A percentile compares a stretch with the other conserved stretches of the same genome.
Evolutionary conservation across 1,139 yeast genomes (phyloP).

Genomic region (Nakaseomyces nivariensis): DNA sequence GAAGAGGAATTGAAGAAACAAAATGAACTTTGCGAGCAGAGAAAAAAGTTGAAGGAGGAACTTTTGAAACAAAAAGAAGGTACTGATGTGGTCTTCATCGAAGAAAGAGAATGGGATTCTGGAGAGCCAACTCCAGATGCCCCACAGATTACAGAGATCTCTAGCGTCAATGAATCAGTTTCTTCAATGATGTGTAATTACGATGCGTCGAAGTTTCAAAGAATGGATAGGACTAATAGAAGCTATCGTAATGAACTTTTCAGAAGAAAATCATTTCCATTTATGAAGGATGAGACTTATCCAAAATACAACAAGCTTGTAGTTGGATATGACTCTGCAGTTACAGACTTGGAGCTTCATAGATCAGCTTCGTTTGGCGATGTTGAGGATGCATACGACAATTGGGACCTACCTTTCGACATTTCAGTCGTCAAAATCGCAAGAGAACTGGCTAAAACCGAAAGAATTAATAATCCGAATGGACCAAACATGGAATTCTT

Average conservation of each 20-base stretch:
- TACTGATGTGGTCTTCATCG: constrained; percentile 3
- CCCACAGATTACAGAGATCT: constrained; percentile 11
- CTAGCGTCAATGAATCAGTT: constrained; percentile 8
- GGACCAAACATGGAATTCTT: background rate
- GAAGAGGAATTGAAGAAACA: constrained; percentile 20
- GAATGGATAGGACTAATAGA: constrained; percentile 14
- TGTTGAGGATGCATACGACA: constrained; percentile 33
- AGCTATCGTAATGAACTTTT: constrained; percentile 16
- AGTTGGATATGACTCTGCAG: constrained; percentile 1
- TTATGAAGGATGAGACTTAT: constrained; percentile 10
- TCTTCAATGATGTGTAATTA: constrained; percentile 25
- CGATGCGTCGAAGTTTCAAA: constrained; percentile 14
- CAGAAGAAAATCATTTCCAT: constrained; percentile 20
- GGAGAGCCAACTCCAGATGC: constrained; percentile 8
- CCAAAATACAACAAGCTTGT: background rate
- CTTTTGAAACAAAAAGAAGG: constrained; percentile 1
- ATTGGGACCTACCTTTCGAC: constrained; percentile 30
- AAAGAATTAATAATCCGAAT: constrained; percentile 1
- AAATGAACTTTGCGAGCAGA: constrained; percentile 12
- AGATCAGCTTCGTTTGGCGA: constrained; percentile 6
- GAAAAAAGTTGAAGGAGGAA: constrained; percentile 6
- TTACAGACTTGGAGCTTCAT: background rate
- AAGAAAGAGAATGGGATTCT: constrained; percentile 8
- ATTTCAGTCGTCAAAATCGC: constrained; percentile 26
- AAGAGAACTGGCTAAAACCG: constrained; percentile 19